phyloP scores from a whole-genome alignment of 495 filamentous ascomycete genomes.

The Penicillium maclennaniae region DNA sequence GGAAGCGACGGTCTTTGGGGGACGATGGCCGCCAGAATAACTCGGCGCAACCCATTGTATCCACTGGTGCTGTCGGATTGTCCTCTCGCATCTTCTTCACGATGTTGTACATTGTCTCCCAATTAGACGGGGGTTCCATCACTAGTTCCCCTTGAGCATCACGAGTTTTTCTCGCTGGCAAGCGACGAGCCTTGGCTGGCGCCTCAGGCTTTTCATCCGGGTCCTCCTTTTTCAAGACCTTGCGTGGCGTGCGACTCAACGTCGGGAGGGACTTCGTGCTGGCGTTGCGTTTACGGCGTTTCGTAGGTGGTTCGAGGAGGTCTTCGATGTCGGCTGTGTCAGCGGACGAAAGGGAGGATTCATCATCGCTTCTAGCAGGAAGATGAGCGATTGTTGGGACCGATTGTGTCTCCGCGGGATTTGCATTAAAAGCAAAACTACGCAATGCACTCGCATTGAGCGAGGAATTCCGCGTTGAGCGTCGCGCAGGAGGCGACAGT shows the following conservation, averaged over 20 bases:
- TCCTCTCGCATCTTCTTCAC: constrained; percentile 74
- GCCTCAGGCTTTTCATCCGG: constrained; percentile 24
- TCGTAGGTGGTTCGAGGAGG: constrained; percentile 41
- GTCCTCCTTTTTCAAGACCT: constrained; percentile 25
- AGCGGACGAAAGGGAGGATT: constrained; percentile 42
- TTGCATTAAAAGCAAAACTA: constrained; percentile 28
- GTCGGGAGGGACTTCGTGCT: constrained; percentile 5
- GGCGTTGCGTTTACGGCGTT: constrained; percentile 50
- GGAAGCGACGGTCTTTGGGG: constrained; percentile 68
- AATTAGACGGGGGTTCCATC: constrained; percentile 69
- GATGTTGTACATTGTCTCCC: constrained; percentile 76
- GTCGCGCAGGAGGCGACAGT: constrained; percentile 38
- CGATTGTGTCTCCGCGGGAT: constrained; percentile 13
- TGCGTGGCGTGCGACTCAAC: constrained; percentile 16
- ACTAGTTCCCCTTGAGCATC: constrained; percentile 50
- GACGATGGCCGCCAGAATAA: constrained; percentile 48
- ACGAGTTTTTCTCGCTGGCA: constrained; percentile 63
- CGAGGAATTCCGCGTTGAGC: constrained; percentile 37
- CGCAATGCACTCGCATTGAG: constrained; percentile 25
- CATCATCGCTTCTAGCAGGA: constrained; percentile 22
- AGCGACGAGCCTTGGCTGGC: constrained; percentile 44
- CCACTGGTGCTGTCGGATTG: constrained; percentile 78
- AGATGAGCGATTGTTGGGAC: constrained; percentile 9
- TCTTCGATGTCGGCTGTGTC: constrained; percentile 62
- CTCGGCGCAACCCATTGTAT: constrained; percentile 95